Evolutionary conservation across 2,329 filamentous ascomycete genomes (phyloP), one percentile per base, ranked within the genome.

Genomic region (Penicillium sp.): DNA sequence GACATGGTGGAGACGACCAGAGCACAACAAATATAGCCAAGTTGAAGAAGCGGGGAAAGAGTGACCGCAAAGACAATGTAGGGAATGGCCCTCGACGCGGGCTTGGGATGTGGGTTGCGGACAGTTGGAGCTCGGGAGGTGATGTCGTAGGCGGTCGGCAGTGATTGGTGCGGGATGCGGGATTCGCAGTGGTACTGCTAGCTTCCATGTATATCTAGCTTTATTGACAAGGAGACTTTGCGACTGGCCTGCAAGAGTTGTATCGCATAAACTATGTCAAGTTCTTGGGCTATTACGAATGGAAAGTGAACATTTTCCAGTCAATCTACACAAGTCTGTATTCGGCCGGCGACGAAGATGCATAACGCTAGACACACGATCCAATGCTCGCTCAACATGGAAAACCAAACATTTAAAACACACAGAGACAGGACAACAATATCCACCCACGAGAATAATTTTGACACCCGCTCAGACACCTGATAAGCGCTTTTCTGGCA

Each of bases 1-100:
- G 69, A 70, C 69, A 72, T 72, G 41, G 42, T 57, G 53, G 17
- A 21, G 27, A n/a, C 6, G 11, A 13, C 25, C 11, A 27, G 11
- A 6, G 6, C 6, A n/a, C n/a, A n/a, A n/a, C n/a, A n/a, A n/a
- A n/a, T n/a, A n/a, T n/a, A n/a, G n/a, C n/a, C n/a, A n/a, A n/a
- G n/a, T n/a, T n/a, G n/a, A n/a, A n/a, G n/a, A n/a, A n/a, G n/a
- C n/a, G n/a, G n/a, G n/a, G n/a, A n/a, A n/a, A n/a, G n/a, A n/a
- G n/a, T n/a, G n/a, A n/a, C n/a, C n/a, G n/a, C n/a, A n/a, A n/a
- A n/a, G n/a, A n/a, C n/a, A n/a, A n/a, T n/a, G n/a, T n/a, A n/a
- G n/a, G n/a, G n/a, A n/a, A n/a, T n/a, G 37, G 46, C 41, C 47
- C 44, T 50, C 21, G 17, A 21, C 21, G 41, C 41, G 47, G 49